A percentile compares a stretch with the other conserved stretches of the same genome.
These are phyloP conservation scores for Aquilaria yunnanensis DNA, from an alignment of 345 rosid genomes.

Conservation along the genomic window DNA sequence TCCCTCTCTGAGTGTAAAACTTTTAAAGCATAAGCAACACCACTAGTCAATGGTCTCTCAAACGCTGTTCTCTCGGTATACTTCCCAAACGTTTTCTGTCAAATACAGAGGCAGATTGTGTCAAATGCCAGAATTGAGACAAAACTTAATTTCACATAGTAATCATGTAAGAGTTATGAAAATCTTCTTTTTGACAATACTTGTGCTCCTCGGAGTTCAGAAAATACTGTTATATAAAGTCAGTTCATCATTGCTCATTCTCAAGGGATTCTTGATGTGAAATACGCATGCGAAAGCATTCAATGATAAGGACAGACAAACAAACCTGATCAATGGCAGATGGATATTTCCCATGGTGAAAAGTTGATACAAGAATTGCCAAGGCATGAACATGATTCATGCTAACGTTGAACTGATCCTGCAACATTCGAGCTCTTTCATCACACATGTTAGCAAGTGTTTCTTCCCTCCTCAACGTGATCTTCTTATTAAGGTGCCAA, in stretches of 20 bases:
- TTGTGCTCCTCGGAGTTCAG: no score
- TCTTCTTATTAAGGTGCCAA: slow-evolving; percentile 35
- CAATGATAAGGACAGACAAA: slow-evolving; percentile 6
- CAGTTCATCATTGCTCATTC: no score
- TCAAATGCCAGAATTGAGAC: neutral
- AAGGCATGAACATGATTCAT: slow-evolving; percentile 95
- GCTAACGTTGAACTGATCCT: slow-evolving; percentile 99
- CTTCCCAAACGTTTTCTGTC: slow-evolving; percentile 81
- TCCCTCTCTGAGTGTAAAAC: slow-evolving; percentile 78
- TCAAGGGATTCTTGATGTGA: no score
- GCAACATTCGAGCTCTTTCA: slow-evolving; percentile 92
- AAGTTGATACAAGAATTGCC: slow-evolving; percentile 92
- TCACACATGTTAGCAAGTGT: slow-evolving; percentile 90
- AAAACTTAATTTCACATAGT: neutral
- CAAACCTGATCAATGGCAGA: slow-evolving; percentile 93
- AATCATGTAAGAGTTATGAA: neutral
- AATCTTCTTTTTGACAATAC: neutral
- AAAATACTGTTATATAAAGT: no score
- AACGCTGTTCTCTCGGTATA: slow-evolving; percentile 93
- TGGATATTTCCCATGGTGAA: slow-evolving; percentile 91
- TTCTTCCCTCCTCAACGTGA: slow-evolving; percentile 42
- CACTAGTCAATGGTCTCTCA: slow-evolving; percentile 98
- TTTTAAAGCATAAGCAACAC: slow-evolving; percentile 96
- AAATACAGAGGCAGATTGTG: slow-evolving; percentile 11
- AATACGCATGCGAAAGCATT: neutral